Evolutionary conservation across 139 green algal genomes (phyloP).

Genomic region (Mychonastes homosphaera): DNA sequence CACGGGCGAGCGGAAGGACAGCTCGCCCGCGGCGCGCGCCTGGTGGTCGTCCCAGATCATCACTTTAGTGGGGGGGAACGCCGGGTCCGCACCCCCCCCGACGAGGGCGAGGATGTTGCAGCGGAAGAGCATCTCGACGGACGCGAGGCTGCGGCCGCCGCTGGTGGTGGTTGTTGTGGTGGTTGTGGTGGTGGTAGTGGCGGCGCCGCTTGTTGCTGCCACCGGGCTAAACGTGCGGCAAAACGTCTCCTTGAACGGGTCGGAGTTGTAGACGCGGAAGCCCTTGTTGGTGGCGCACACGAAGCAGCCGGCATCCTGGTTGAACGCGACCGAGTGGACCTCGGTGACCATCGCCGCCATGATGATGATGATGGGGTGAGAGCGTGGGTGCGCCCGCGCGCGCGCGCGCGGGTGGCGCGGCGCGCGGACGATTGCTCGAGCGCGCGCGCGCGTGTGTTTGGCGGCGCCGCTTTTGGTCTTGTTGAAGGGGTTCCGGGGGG

Average conservation of each 20-base stretch:
- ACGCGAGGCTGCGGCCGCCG: constrained; percentile 37
- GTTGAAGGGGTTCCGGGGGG: too few relatives aligned
- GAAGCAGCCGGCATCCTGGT: constrained; percentile 74
- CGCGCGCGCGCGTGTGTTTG: too few relatives aligned
- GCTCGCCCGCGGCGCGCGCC: constrained; percentile 84
- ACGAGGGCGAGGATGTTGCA: constrained; percentile 95
- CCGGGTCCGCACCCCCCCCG: constrained; percentile 66
- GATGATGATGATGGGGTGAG: too few relatives aligned
- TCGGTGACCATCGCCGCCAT: constrained; percentile 7
- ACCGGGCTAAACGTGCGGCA: neutral
- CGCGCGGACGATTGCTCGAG: too few relatives aligned
- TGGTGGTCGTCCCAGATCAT: constrained; percentile 99
- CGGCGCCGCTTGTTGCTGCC: neutral
- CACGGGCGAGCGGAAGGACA: constrained; percentile 77
- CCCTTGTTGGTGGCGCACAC: constrained; percentile 59
- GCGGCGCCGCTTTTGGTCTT: too few relatives aligned
- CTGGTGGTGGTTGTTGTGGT: neutral
- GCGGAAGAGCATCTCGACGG: constrained; percentile 93
- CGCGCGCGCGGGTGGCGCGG: too few relatives aligned
- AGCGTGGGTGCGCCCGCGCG: too few relatives aligned
- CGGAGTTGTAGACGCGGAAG: constrained; percentile 86
- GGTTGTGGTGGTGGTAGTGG: neutral
- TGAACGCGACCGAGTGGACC: constrained; percentile 18
- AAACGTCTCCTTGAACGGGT: constrained; percentile 79
- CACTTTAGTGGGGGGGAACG: constrained; percentile 80